phyloP scores from a whole-genome alignment of 192 early-diverging fungal genomes.

The Coemansia sp. region DNA sequence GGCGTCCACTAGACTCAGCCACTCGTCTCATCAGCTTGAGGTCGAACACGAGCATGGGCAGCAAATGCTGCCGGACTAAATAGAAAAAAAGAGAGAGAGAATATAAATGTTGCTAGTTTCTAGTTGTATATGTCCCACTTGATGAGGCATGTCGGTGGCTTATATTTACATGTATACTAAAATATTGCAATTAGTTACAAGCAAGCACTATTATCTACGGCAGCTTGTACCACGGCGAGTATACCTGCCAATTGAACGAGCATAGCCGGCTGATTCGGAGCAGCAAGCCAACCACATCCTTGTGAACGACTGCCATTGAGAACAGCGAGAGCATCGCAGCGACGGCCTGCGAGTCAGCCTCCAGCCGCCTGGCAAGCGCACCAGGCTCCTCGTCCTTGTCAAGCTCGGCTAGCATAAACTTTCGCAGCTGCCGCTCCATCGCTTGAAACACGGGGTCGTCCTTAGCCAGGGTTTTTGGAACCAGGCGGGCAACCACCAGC shows the following conservation, averaged over 20 bases:
- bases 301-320: constrained; percentile 16
- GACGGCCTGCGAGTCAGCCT: not conserved
- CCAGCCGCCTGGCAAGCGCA: constrained; percentile 12
- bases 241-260: constrained; percentile 48
- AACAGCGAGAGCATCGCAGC: constrained; percentile 10
- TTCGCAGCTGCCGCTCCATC: constrained; percentile 25
- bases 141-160: not conserved
- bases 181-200: not conserved
- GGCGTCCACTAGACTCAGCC: constrained; percentile 3
- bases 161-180: not conserved
- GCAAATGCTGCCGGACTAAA: not conserved
- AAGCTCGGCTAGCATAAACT: constrained; percentile 26
- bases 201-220: not conserved
- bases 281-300: constrained; percentile 13
- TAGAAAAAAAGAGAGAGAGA: not conserved
- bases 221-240: constrained; percentile 39
- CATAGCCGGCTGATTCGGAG: constrained; percentile 27
- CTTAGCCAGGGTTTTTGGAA: constrained; percentile 34
- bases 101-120: not conserved
- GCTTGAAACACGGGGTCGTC: constrained; percentile 27
- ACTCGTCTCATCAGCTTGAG: not conserved
- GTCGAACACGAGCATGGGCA: not conserved
- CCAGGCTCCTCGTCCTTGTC: constrained; percentile 10
- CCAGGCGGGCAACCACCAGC: constrained; percentile 9
- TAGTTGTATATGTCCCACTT: not conserved